These are phyloP conservation scores for Bipolaris cookei DNA, from an alignment of 2,329 filamentous ascomycete species.

Conservation along the genomic window DNA sequence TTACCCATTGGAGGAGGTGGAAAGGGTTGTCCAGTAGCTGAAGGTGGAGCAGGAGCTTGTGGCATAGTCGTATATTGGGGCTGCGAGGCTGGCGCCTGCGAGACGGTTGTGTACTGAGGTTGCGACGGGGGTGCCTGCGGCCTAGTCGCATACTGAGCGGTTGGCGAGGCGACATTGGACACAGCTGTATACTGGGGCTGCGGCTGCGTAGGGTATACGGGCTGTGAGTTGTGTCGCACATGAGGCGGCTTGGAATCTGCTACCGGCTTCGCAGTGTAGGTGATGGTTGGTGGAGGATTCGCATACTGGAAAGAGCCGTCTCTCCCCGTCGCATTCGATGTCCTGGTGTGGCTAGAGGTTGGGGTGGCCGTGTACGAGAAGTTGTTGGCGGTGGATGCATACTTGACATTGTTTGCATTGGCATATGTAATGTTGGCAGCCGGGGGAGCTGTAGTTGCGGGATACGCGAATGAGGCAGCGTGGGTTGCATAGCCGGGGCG, in stretches of 20 bases:
- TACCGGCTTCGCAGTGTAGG: constrained; percentile 52
- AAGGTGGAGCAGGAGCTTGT: constrained; percentile 26
- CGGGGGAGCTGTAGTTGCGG: constrained; percentile 21
- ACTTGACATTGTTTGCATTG: constrained; percentile 38
- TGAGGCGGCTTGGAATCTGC: constrained; percentile 29
- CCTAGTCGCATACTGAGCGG: not conserved
- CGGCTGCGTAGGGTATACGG: constrained; percentile 23
- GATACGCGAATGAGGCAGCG: constrained; percentile 13
- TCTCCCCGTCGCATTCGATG: constrained; percentile 20
- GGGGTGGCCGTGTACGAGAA: constrained; percentile 38
- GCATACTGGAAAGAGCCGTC: constrained; percentile 50
- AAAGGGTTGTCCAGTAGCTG: constrained; percentile 31
- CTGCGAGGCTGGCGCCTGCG: constrained; percentile 16
- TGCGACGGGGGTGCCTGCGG: constrained; percentile 9
- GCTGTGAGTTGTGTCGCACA: constrained; percentile 38
- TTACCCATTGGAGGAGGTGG: constrained; percentile 41
- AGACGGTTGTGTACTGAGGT: constrained; percentile 8
- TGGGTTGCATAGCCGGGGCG: constrained; percentile 47
- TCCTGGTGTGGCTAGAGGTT: constrained; percentile 30
- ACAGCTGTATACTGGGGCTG: constrained; percentile 10
- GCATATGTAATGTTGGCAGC: constrained; percentile 31
- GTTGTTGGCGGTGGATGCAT: constrained; percentile 37
- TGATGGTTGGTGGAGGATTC: constrained; percentile 49
- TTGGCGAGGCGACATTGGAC: not conserved
- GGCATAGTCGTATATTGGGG: constrained; percentile 35